Base-by-base conservation (phyloP, 257 asterid genomes). In the Solanum appendiculatum region DNA sequence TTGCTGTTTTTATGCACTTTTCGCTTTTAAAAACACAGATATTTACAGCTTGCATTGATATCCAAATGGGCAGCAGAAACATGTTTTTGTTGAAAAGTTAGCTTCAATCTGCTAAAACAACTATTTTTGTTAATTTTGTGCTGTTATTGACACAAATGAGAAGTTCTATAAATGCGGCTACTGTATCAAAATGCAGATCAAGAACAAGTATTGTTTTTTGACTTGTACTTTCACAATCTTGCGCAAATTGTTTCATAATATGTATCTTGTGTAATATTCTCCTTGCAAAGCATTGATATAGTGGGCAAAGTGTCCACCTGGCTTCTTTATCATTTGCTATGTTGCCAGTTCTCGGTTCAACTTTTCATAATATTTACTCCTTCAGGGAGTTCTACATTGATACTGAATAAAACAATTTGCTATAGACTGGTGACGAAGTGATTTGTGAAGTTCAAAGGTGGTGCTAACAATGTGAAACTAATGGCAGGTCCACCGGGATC, bases 401-500 rank as follows among this genome's bases (percentile, higher is more conserved):
- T 6, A 75, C 2, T 37, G 9, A 3, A 39, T 75, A 56, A 13
- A 33, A 70, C 18, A 70, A 33, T 7, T 16, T 75, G 34, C n/a
- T n/a, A 75, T 39, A 20, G 20, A 75, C 39, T 39, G 20, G 36
- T 75, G 56, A 42, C 13, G 51, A 39, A 75, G 83, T 75, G 83
- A 40, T 39, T 39, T 39, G 34, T 39, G 23, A 39, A n/a, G 54
- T 23, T 75, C 58, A 75, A 20, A 27, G 16, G 15, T 46, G 5
- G 42, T 63, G 40, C n/a, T 18, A 44, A 54, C n/a, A 25, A 13
- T 42, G 64, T 29, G 36, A 58, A 51, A 56, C 46, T 39, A 72
- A 82, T 84, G 89, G 69, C 92, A 95, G 99, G 99, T 81, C 99
- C 99, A 87, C 98, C 98, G 3, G 98, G 99, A 66, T 96, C 98